Evolutionary conservation across 2,329 filamentous ascomycete species (phyloP).

Genomic region (Massarina eburnea): DNA sequence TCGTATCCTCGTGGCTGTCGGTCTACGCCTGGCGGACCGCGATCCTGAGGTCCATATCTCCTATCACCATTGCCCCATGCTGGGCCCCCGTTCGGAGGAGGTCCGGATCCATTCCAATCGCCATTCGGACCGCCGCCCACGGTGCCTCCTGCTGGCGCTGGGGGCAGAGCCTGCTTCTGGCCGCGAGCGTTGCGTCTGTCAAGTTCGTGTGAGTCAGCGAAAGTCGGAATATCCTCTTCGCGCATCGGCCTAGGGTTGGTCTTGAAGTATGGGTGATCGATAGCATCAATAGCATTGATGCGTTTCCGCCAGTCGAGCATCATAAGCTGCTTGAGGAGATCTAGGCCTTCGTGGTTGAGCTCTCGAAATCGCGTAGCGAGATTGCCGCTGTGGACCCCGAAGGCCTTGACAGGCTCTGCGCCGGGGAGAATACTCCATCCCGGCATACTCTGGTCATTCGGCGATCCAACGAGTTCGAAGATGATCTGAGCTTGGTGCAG

Average conservation of each 20-base stretch:
- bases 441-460: constrained; percentile 89
- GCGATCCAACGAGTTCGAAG: constrained; percentile 87
- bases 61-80: constrained; percentile 40
- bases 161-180: constrained; percentile 79
- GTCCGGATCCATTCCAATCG: constrained; percentile 57
- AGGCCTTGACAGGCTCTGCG: constrained; percentile 71
- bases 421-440: constrained; percentile 83
- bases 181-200: constrained; percentile 89
- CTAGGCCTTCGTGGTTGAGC: constrained; percentile 71
- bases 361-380: constrained; percentile 75
- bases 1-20: constrained; percentile 34
- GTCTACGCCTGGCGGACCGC: constrained; percentile 44
- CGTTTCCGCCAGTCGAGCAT: constrained; percentile 86
- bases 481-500: constrained; percentile 89
- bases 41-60: constrained; percentile 38
- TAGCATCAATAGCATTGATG: constrained; percentile 89
- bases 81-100: constrained; percentile 27
- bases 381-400: constrained; percentile 62
- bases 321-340: constrained; percentile 78
- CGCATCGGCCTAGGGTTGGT: constrained; percentile 74
- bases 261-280: constrained; percentile 90
- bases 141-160: constrained; percentile 87
- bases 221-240: constrained; percentile 84
- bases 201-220: constrained; percentile 95
- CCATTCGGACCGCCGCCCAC: constrained; percentile 71